These are phyloP conservation scores for Rauvolfia tetraphylla DNA, from an alignment of 257 asterid genomes.

Conservation along the genomic window DNA sequence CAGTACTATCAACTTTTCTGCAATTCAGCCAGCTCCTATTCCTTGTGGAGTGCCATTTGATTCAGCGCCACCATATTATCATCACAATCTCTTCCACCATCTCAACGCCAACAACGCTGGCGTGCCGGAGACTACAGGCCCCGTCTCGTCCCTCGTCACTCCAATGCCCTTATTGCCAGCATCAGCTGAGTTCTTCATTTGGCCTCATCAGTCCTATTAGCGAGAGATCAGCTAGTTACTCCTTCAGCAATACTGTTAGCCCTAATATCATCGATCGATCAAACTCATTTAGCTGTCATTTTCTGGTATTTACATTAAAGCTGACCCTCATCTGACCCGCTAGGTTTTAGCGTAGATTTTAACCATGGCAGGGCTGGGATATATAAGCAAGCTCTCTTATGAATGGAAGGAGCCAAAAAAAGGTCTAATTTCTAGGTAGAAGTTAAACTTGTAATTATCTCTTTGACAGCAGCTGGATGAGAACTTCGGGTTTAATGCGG, in stretches of 20 bases:
- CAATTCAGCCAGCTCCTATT: conserved; percentile 49
- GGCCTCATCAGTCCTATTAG: conserved; percentile 84
- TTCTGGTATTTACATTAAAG: conserved; percentile 12
- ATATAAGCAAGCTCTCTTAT: conserved; percentile 14
- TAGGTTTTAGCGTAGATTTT: conserved; percentile 34
- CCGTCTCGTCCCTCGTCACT: conserved; percentile 33
- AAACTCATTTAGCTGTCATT: conserved; percentile 8
- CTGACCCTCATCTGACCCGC: conserved; percentile 41
- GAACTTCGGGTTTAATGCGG: conserved; percentile 20
- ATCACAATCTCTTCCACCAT: conserved; percentile 58
- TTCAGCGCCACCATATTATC: conserved; percentile 31
- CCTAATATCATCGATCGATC: conserved; percentile 2
- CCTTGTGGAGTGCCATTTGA: conserved; percentile 69
- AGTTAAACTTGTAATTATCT: conserved; percentile 47
- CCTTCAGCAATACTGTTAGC: conserved; percentile 24
- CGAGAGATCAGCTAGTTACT: conserved; percentile 15
- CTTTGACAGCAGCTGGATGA: conserved; percentile 16
- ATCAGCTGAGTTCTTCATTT: conserved; percentile 59
- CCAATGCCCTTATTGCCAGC: conserved; percentile 50
- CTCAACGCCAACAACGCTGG: conserved; percentile 24
- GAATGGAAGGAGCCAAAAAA: not conserved
- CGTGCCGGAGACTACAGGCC: conserved; percentile 18
- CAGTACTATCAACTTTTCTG: conserved; percentile 52
- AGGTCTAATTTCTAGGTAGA: conserved; percentile 17
- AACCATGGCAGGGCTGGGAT: conserved; percentile 20